Evolutionary conservation across 2,329 filamentous ascomycete genomes (phyloP).

Genomic region (Periconia sp.): DNA sequence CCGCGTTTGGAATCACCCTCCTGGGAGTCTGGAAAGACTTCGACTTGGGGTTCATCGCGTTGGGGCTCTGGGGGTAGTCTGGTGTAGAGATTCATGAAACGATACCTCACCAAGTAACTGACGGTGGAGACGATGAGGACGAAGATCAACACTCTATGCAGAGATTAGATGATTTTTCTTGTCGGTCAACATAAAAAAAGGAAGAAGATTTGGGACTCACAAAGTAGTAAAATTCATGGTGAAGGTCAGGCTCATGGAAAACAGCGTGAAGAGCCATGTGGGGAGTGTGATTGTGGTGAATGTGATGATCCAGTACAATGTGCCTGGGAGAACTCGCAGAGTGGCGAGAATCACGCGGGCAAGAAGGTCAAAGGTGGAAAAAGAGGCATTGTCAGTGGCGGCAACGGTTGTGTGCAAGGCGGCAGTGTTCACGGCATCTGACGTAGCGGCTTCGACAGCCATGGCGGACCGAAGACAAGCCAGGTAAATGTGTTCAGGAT

Average conservation of each 20-base stretch:
- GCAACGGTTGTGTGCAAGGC: constrained; percentile 22
- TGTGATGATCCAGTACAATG: constrained; percentile 77
- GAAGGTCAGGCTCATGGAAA: constrained; percentile 91
- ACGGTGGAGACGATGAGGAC: constrained; percentile 77
- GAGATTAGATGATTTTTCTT: constrained; percentile 25
- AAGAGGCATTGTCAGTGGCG: constrained; percentile 20
- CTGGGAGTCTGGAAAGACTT: constrained; percentile 90
- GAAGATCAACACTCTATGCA: constrained; percentile 62
- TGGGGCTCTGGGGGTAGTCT: constrained; percentile 91
- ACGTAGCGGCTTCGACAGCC: not conserved
- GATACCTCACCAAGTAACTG: constrained; percentile 93
- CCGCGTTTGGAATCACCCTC: constrained; percentile 89
- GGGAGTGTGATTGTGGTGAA: constrained; percentile 88
- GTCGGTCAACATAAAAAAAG: not conserved
- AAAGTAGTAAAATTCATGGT: constrained; percentile 98
- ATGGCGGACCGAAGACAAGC: not conserved
- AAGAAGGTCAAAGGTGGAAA: constrained; percentile 47
- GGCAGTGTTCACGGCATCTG: constrained; percentile 14
- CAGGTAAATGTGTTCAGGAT: not conserved
- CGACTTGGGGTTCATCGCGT: constrained; percentile 91
- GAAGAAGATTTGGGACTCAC: constrained; percentile 52
- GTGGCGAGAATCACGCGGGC: constrained; percentile 53
- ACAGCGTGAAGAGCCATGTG: constrained; percentile 83
- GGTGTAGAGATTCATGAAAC: constrained; percentile 96
- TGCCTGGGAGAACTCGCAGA: constrained; percentile 57